phyloP scores from a whole-genome alignment of 2,329 filamentous ascomycete species.

The Fusarium concolor region DNA sequence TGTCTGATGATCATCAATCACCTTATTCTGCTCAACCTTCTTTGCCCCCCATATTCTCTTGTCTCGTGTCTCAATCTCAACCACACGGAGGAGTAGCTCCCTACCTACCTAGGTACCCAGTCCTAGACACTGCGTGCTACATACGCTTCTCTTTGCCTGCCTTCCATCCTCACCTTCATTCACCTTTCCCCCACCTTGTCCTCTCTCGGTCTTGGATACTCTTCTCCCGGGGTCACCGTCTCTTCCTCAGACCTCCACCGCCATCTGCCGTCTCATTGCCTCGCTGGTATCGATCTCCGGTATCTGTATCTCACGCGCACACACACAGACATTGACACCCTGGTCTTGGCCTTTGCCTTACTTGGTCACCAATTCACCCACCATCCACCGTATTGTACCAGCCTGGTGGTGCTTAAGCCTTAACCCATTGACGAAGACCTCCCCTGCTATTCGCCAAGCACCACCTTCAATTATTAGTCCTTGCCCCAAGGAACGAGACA shows the following conservation, averaged over 20 bases:
- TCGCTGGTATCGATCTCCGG: constrained; percentile 33
- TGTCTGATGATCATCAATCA: constrained; percentile 13
- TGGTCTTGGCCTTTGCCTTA: constrained; percentile 20
- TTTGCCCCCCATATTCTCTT: constrained; percentile 7
- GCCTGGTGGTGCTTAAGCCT: constrained; percentile 35
- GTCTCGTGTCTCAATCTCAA: background rate
- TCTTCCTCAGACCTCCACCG: constrained; percentile 26
- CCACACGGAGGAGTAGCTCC: background rate
- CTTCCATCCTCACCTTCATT: background rate
- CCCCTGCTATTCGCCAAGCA: constrained; percentile 36
- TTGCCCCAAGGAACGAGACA: constrained; percentile 25
- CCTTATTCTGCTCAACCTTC: constrained; percentile 8
- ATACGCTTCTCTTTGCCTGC: no score
- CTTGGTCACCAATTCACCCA: constrained; percentile 24
- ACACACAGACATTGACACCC: constrained; percentile 16
- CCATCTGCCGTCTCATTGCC: constrained; percentile 24
- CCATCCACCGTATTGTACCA: constrained; percentile 34
- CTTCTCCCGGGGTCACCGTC: constrained; percentile 29
- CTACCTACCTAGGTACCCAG: no score
- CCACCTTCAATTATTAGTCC: constrained; percentile 20
- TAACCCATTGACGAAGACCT: constrained; percentile 26
- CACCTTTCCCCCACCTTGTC: constrained; percentile 7
- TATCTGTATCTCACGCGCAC: background rate
- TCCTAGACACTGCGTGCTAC: no score
- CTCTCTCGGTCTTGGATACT: constrained; percentile 16